Conservation (phyloP, 2,329 filamentous ascomycete genomes). For the Aspergillus sp. region DNA sequence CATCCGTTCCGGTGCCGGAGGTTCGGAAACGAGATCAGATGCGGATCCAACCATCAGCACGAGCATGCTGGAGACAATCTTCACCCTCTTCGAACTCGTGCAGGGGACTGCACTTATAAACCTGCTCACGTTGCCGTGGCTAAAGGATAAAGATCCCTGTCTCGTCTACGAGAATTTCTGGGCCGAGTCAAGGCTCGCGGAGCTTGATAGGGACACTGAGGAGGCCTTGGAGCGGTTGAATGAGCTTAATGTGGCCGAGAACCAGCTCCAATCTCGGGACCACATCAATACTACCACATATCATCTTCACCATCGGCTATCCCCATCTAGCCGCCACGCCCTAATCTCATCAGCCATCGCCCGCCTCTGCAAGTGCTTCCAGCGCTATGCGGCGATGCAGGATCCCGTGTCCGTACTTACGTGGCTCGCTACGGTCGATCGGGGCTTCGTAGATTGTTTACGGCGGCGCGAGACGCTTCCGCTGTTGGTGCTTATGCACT, state of each 20-base stretch:
- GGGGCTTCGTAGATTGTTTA: not conserved
- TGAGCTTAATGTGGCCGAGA: not conserved
- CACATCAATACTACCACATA: too few species aligned
- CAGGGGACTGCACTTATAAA: not conserved
- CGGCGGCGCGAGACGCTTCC: not conserved
- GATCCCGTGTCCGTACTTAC: not conserved
- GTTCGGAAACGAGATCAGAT: not conserved
- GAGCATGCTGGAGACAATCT: not conserved
- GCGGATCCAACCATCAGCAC: too few species aligned
- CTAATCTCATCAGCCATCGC: not conserved
- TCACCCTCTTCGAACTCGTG: not conserved
- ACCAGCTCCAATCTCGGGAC: not conserved
- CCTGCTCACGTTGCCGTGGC: not conserved
- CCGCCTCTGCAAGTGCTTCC: not conserved
- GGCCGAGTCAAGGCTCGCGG: not conserved
- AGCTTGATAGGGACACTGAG: not conserved
- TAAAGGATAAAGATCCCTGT: not conserved
- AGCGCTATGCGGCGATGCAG: not conserved
- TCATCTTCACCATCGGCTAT: too few species aligned
- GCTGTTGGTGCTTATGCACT: not conserved
- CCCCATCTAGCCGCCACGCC: not conserved
- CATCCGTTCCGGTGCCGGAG: too few species aligned
- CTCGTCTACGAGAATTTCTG: not conserved
- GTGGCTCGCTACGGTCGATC: not conserved
- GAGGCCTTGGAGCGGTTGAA: not conserved